phyloP scores from a whole-genome alignment of 1,284 basidiomycete genomes.

The Pterula multifida region DNA sequence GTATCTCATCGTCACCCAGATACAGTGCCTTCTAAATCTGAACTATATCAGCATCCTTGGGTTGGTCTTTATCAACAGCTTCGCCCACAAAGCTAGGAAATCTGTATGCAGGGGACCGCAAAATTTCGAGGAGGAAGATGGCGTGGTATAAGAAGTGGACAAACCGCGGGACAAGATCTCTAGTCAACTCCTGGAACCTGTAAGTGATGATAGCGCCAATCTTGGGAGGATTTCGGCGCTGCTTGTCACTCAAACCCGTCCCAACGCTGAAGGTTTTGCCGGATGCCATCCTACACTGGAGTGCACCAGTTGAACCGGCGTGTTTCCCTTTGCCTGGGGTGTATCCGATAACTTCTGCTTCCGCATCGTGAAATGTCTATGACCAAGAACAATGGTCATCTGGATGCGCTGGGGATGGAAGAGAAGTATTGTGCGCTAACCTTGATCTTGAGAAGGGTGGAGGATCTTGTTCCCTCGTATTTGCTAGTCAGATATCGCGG shows the following conservation, averaged over 20 bases:
- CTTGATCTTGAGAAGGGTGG: conserved; percentile 51
- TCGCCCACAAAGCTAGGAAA: conserved; percentile 52
- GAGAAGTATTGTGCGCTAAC: conserved; percentile 16
- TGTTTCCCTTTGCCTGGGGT: conserved; percentile 44
- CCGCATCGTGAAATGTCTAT: conserved; percentile 54
- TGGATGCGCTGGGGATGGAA: neutral
- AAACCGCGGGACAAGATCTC: conserved; percentile 42
- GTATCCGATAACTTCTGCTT: conserved; percentile 50
- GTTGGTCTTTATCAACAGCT: conserved; percentile 36
- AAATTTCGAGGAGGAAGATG: neutral
- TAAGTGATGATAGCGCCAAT: conserved; percentile 51
- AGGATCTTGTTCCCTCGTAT: conserved; percentile 44
- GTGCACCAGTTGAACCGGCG: conserved; percentile 37
- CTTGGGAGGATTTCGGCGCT: conserved; percentile 39
- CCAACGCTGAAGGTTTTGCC: conserved; percentile 52
- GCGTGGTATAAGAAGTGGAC: conserved; percentile 7
- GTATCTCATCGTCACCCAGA: conserved; percentile 5
- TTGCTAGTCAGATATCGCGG: conserved; percentile 16
- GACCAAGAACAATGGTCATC: neutral
- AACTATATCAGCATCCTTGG: conserved; percentile 44
- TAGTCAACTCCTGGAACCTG: conserved; percentile 54
- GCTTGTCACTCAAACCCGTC: conserved; percentile 40
- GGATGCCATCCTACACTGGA: conserved; percentile 52
- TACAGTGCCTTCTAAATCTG: conserved; percentile 21
- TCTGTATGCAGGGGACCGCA: conserved; percentile 18